These are phyloP conservation scores for Neocatenulostroma microsporum DNA, from an alignment of 2,329 filamentous ascomycete species.

Conservation along the genomic window DNA sequence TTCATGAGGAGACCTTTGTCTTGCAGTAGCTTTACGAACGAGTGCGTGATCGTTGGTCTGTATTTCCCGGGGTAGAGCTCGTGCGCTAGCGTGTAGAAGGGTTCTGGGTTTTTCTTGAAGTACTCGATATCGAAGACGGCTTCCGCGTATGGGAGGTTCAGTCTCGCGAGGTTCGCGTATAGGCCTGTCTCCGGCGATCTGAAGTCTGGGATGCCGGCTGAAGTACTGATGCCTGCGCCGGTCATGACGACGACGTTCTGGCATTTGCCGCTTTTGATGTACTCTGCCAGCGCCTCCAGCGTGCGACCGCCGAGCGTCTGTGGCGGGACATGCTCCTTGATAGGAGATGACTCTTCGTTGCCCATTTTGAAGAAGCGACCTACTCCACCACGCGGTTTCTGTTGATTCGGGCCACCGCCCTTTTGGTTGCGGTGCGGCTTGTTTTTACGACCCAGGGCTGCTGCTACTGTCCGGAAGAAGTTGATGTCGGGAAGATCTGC, in stretches of 20 bases:
- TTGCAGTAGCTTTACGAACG: constrained; percentile 75
- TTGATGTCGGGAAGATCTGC: constrained; percentile 2
- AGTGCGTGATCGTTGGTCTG: constrained; percentile 80
- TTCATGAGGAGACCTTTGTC: constrained; percentile 71
- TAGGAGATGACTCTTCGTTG: constrained; percentile 64
- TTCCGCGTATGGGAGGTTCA: constrained; percentile 82
- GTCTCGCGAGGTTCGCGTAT: constrained; percentile 80
- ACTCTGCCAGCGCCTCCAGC: constrained; percentile 67
- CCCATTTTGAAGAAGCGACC: constrained; percentile 59
- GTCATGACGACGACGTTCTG: constrained; percentile 78
- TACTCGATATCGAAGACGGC: constrained; percentile 90
- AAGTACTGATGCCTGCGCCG: constrained; percentile 70
- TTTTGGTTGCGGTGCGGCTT: constrained; percentile 35
- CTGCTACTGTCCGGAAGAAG: constrained; percentile 8
- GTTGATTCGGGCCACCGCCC: constrained; percentile 17
- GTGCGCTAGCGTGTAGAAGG: constrained; percentile 86
- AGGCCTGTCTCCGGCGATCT: constrained; percentile 86
- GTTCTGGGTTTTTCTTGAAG: constrained; percentile 74
- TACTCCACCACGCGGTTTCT: constrained; percentile 20
- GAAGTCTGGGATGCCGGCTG: constrained; percentile 78
- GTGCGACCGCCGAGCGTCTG: constrained; percentile 60
- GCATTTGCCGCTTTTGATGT: constrained; percentile 62
- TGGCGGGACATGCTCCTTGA: constrained; percentile 59
- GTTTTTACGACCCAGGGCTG: constrained; percentile 46
- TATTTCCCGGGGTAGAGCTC: constrained; percentile 90